A percentile compares a stretch with the other conserved stretches of the same genome.
Conservation (phyloP, 768 basidiomycete genomes). For the Auriscalpium microsporum region DNA sequence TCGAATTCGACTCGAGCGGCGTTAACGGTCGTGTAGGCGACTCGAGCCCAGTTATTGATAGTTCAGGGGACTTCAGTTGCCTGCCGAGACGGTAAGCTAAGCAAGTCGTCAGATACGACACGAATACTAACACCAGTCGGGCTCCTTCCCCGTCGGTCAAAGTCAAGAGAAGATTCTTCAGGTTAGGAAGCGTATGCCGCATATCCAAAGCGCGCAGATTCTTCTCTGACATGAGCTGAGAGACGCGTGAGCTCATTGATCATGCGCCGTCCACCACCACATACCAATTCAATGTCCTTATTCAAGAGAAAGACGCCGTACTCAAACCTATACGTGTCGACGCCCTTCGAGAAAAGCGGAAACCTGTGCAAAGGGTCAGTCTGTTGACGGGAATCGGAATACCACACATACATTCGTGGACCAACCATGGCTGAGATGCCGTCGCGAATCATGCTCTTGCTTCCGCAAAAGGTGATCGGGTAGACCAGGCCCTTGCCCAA, state of each 20-base stretch:
- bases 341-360: constrained; percentile 88
- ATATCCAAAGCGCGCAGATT: constrained; percentile 85
- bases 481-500: constrained; percentile 72
- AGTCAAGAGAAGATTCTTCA: constrained; percentile 87
- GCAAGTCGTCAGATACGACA: neutral
- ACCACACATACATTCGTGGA: constrained; percentile 69
- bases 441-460: constrained; percentile 85
- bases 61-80: neutral
- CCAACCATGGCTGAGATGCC: constrained; percentile 93
- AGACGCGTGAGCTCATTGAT: constrained; percentile 2
- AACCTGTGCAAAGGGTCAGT: constrained; percentile 49
- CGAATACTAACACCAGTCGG: constrained; percentile 34
- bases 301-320: constrained; percentile 96
- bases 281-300: constrained; percentile 93
- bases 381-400: neutral
- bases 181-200: constrained; percentile 92
- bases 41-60: neutral
- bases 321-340: constrained; percentile 95
- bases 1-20: neutral
- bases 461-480: constrained; percentile 85
- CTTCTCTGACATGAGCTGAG: constrained; percentile 85
- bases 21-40: constrained; percentile 2
- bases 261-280: constrained; percentile 12
- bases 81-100: neutral
- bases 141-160: constrained; percentile 63